Evolutionary conservation across 768 basidiomycete species (phyloP).

Genomic region (Glaciozyma martinii): DNA sequence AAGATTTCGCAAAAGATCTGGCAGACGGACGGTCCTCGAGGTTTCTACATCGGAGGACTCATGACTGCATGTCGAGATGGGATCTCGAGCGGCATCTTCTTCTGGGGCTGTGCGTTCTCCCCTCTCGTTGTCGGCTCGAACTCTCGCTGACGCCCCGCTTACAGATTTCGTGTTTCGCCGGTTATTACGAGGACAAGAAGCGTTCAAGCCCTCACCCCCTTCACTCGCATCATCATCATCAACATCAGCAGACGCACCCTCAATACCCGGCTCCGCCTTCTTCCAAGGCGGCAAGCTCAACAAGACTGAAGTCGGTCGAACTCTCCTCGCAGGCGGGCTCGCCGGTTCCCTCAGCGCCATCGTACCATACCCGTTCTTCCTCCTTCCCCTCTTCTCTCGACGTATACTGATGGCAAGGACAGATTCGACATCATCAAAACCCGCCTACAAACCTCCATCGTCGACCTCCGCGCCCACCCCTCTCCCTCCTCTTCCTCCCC

Average conservation of each 20-base stretch:
- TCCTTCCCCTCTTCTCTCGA: neutral
- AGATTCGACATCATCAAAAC: conserved; percentile 33
- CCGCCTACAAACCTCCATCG: conserved; percentile 28
- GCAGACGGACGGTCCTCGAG: conserved; percentile 20
- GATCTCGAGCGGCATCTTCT: conserved; percentile 24
- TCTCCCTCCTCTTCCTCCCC: neutral
- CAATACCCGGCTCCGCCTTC: neutral
- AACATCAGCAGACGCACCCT: neutral
- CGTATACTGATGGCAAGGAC: neutral
- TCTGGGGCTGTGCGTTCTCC: conserved; percentile 15
- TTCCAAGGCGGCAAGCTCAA: conserved; percentile 3
- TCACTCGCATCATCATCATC: neutral
- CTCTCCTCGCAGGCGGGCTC: conserved; percentile 24
- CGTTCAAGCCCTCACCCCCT: conserved; percentile 7
- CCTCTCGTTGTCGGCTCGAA: neutral
- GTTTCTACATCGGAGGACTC: conserved; percentile 31
- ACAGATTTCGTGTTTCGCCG: conserved; percentile 27
- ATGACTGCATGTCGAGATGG: conserved; percentile 29
- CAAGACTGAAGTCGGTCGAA: conserved; percentile 17
- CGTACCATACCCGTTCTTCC: conserved; percentile 26
- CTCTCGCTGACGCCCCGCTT: neutral
- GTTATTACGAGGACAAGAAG: conserved; percentile 20
- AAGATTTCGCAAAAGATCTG: conserved; percentile 25
- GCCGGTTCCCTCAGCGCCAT: conserved; percentile 23
- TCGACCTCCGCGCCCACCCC: conserved; percentile 7